Conservation (phyloP, 768 basidiomycete species). For the Hortiboletus campestris region DNA sequence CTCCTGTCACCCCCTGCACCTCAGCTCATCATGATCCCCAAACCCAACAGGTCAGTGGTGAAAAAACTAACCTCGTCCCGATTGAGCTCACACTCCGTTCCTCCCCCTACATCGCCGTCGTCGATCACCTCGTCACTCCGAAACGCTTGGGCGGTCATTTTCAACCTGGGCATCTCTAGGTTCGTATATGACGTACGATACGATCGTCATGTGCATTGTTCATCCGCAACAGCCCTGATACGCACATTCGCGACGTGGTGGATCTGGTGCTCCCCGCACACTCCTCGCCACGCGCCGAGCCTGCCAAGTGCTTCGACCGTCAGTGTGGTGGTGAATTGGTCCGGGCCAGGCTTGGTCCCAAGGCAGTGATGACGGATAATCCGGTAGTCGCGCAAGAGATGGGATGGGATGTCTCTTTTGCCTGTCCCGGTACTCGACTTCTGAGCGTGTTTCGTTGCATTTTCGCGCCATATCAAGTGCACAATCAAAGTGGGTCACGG, state of each 20-base stretch:
- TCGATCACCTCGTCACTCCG: conserved; percentile 11
- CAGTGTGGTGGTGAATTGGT: conserved; percentile 30
- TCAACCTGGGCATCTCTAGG: conserved; percentile 39
- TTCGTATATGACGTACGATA: background rate
- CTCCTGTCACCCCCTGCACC: conserved; percentile 6
- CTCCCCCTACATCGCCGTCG: too few relatives aligned
- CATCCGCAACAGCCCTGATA: conserved; percentile 35
- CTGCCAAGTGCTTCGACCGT: conserved; percentile 48
- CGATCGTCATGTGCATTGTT: background rate
- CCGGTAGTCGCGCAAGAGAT: conserved; percentile 32
- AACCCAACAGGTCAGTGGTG: conserved; percentile 38
- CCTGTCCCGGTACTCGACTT: background rate
- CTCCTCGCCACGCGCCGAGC: conserved; percentile 30
- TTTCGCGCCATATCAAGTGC: too few relatives aligned
- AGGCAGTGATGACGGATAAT: conserved; percentile 23
- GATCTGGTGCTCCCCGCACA: conserved; percentile 52
- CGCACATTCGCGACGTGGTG: conserved; percentile 47
- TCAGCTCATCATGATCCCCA: too few relatives aligned
- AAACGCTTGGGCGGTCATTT: conserved; percentile 61
- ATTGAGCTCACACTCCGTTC: too few relatives aligned
- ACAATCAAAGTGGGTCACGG: conserved; percentile 49
- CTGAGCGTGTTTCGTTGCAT: background rate
- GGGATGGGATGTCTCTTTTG: conserved; percentile 27
- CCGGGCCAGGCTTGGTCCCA: conserved; percentile 19
- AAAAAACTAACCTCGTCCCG: conserved; percentile 58